Base-by-base conservation (phyloP, 805 yeast genomes). In the Ogataea paradorogensis region DNA sequence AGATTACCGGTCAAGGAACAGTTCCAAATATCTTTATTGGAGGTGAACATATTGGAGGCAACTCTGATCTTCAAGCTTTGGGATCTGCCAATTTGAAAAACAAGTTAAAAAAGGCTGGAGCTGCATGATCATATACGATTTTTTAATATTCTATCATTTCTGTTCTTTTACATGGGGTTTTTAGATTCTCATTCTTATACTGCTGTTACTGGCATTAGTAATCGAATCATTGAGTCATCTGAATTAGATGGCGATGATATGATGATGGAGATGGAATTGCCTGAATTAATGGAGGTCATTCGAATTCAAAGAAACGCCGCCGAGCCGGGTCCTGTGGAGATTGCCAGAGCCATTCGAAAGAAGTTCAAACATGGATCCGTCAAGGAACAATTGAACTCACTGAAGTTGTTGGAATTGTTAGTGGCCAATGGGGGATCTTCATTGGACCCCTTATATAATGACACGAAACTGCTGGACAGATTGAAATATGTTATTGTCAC, bases 11-110 rank as follows among this genome's bases (percentile, higher is more conserved):
- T 45, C 98, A 91, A 73, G 76, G 80, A 52, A 88, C 97, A 27
- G 98, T 91, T 47, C 99, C 99, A 47, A 89, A 84, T 62, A 76
- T 91, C 53, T 91, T 84, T 69, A 88, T 91, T 62, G 80, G 73
- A 33, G 96, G 96, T 46, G 75, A 90, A 67, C 96, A 89, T 71
- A 79, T 91, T 57, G 99, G 99, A 45, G 99, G 99, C 47, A 87
- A 89, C 75, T 82, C 90, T 27, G 96, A 87, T 53, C 70, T 91
- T 49, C 95, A 89, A 67, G 71, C 74, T 38, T 74, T 90, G 51
- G 71, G 79, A 16, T 54, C 63, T 32, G 32, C 43, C 14, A 39
- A 42, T n/a, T 40, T 58, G 15, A 39, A 42, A 31, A 33, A 40
- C 9, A 42, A 45, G 28, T 16, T 51, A 28, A 27, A 33, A 24